Base-by-base conservation (phyloP, 768 basidiomycete species). In the Cystobasidium ongulense region DNA sequence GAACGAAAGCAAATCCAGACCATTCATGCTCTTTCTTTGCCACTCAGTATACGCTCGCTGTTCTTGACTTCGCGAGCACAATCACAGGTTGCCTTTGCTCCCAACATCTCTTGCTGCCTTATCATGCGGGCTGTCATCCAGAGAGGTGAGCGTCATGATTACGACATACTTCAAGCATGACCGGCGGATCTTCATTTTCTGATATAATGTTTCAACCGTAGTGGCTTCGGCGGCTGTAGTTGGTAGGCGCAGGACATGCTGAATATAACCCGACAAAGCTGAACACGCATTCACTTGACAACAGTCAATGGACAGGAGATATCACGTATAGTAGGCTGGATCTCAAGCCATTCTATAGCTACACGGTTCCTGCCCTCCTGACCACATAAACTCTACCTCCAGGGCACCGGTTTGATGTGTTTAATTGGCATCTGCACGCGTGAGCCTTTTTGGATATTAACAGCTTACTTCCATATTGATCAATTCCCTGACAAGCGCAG, bases 401-500 rank as follows among this genome's bases (percentile, higher is more conserved):
- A 76, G 25, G 74, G 74, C 0, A 62, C 73, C 27, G 78, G 78
- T 7, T 36, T 59, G 36, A 54, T 65, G 59, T 70, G 36, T n/a
- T 46, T 71, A 21, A 57, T 64, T 29, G 50, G 23, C 50, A 57
- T 63, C 18, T 23, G 46, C 38, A 71, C 25, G 31, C 13, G 29
- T 46, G 15, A 29, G 17, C 39, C 39, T 17, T 11, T 3, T 11
- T 50, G 4, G 3, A 50, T 50, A 8, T n/a, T 50, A n/a, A 8
- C 7, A 7, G 7, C 39, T 41, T 7, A 18, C 18, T 41, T 41
- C 39, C 39, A 41, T 41, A 18, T 7, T 8, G 39, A 7, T 8
- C 39, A 8, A 18, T 18, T 41, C 18, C 7, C 39, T 8, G 7
- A 18, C 7, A 41, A 41, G 18, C 39, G 15, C 18, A 92, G 91